These are phyloP conservation scores for Smallanthus sonchifolius DNA, from an alignment of 129 eudicot genomes.

Conservation along the genomic window DNA sequence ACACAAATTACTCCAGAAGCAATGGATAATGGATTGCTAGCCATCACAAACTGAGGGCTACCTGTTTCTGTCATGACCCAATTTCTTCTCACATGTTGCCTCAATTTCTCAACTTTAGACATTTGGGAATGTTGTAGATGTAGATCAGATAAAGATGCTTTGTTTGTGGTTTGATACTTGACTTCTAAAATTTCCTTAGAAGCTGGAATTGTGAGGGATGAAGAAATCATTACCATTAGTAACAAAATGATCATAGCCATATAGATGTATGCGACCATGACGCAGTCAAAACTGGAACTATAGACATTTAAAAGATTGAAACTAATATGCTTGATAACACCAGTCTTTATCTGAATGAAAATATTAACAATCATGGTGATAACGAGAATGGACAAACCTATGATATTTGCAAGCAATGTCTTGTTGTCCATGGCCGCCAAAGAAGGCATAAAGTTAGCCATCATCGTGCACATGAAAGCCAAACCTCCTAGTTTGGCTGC, in stretches of 20 bases:
- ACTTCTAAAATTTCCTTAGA: conserved; percentile 22
- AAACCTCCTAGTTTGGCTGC: conserved; percentile 24
- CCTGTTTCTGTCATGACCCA: neutral
- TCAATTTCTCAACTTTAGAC: neutral
- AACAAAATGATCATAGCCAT: conserved; percentile 4
- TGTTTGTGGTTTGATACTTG: conserved; percentile 18
- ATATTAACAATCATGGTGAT: conserved; percentile 29
- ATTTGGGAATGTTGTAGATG: neutral
- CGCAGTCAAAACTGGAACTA: too few species aligned
- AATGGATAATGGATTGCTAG: neutral
- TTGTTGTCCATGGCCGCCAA: conserved; percentile 29
- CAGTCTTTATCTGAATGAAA: conserved; percentile 14
- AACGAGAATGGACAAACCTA: conserved; percentile 32
- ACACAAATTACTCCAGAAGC: conserved; percentile 6
- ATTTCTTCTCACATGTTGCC: neutral
- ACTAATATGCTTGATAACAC: conserved; percentile 2
- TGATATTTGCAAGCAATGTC: conserved; percentile 17
- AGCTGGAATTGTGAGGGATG: conserved; percentile 24
- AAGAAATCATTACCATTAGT: conserved; percentile 9
- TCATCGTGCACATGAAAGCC: conserved; percentile 21
- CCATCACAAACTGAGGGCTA: neutral
- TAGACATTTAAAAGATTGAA: too few species aligned
- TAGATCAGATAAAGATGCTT: neutral
- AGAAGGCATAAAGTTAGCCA: conserved; percentile 36
- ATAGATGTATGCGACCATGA: neutral